phyloP scores from a whole-genome alignment of 2,329 filamentous ascomycete genomes.

The Tolypocladium sp. region DNA sequence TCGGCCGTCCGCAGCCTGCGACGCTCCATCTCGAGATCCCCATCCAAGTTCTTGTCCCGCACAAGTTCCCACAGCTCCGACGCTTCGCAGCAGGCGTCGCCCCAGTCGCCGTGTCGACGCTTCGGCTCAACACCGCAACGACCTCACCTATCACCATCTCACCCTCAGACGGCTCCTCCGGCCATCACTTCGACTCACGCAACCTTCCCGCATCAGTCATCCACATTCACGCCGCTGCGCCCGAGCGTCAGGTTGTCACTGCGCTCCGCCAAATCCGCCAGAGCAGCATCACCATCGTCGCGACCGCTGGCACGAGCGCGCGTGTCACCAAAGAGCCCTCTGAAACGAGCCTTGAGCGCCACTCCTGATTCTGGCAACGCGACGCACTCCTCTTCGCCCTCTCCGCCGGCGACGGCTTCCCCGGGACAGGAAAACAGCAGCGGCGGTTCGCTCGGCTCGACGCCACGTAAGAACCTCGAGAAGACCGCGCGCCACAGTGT shows the following conservation, averaged over 20 bases:
- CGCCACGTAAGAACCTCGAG: conserved; percentile 22
- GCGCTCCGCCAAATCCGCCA: conserved; percentile 52
- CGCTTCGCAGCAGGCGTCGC: conserved; percentile 34
- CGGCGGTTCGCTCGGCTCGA: conserved; percentile 23
- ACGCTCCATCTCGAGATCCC: conserved; percentile 85
- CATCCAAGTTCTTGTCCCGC: conserved; percentile 69
- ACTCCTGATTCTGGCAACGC: conserved; percentile 65
- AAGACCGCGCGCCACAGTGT: conserved; percentile 44
- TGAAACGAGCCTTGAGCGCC: conserved; percentile 66
- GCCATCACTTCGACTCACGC: conserved; percentile 18
- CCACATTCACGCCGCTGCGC: conserved; percentile 55
- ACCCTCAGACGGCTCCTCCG: conserved; percentile 25
- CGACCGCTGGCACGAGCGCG: conserved; percentile 52
- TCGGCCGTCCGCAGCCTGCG: conserved; percentile 75
- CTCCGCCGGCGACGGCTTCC: conserved; percentile 23
- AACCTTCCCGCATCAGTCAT: conserved; percentile 28
- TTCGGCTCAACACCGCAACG: conserved; percentile 27
- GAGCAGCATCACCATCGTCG: conserved; percentile 38
- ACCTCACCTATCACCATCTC: conserved; percentile 19
- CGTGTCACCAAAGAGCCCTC: conserved; percentile 70
- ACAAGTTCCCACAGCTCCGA: conserved; percentile 38
- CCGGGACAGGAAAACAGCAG: conserved; percentile 35
- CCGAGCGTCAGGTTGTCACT: conserved; percentile 59
- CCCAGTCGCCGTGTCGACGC: conserved; percentile 43
- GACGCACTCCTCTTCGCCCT: conserved; percentile 35